A percentile compares a stretch with the other conserved stretches of the same genome.
Conservation (phyloP, 1,284 basidiomycete species). For the Rhizoctonia solani region DNA sequence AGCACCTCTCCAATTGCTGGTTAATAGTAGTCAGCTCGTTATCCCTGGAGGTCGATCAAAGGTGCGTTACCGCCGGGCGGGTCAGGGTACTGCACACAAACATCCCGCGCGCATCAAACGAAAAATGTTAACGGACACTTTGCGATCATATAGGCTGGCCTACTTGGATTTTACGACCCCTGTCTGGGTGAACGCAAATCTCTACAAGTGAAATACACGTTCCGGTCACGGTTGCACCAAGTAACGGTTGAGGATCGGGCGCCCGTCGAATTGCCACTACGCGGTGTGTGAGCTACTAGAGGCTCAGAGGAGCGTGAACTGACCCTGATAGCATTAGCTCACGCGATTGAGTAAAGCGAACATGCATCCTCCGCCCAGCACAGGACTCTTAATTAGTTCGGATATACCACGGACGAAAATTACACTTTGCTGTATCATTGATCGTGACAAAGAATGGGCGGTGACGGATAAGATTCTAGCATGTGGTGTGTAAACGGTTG, state of each 20-base stretch:
- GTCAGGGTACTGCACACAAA: too few species aligned
- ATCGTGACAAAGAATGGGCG: too few species aligned
- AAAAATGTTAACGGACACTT: too few species aligned
- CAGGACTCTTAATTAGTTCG: too few species aligned
- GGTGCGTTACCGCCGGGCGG: slow-evolving; percentile 41
- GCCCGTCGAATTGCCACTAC: slow-evolving; percentile 74
- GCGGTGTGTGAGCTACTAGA: slow-evolving; percentile 54
- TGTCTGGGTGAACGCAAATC: slow-evolving; percentile 68
- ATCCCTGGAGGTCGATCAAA: slow-evolving; percentile 72
- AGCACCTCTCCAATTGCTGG: slow-evolving; percentile 79
- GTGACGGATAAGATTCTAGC: too few species aligned
- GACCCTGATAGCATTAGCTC: too few species aligned
- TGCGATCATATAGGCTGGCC: slow-evolving; percentile 55
- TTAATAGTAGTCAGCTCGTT: slow-evolving; percentile 75
- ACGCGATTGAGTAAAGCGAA: too few species aligned
- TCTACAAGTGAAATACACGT: slow-evolving; percentile 75
- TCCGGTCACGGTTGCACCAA: slow-evolving; percentile 74
- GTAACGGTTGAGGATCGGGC: slow-evolving; percentile 72
- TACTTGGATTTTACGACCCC: slow-evolving; percentile 78
- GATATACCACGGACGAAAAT: too few species aligned
- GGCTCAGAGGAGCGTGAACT: neutral
- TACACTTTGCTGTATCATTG: too few species aligned
- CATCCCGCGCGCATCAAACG: too few species aligned
- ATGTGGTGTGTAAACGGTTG: too few species aligned
- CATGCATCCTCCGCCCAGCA: too few species aligned